A percentile compares a stretch with the other conserved stretches of the same genome.
Conservation (phyloP, 73 alveolate species). For the Tetrahymena malaccensis region DNA sequence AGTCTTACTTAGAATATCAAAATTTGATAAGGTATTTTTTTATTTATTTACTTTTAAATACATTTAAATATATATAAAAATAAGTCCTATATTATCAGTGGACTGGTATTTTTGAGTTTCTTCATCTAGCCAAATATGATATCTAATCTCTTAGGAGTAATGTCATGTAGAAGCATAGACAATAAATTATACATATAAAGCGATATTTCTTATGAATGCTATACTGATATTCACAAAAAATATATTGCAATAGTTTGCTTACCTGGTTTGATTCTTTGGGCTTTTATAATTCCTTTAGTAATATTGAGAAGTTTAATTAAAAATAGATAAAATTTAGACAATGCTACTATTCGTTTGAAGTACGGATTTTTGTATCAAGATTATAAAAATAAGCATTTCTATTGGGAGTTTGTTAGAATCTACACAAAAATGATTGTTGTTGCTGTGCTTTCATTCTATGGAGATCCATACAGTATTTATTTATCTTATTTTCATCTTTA, state of each 20-base stretch:
- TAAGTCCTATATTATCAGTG: background rate
- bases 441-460: background rate
- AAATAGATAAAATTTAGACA: background rate
- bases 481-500: background rate
- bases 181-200: conserved; percentile 3
- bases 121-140: conserved; percentile 6
- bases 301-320: background rate
- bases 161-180: conserved; percentile 9
- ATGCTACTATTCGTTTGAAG: background rate
- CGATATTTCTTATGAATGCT: conserved; percentile 7
- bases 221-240: background rate
- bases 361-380: background rate
- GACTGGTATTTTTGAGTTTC: background rate
- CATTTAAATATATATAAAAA: background rate
- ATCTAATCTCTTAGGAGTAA: background rate
- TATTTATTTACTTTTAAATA: no score
- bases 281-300: background rate
- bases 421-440: background rate
- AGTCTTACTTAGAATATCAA: background rate
- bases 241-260: background rate
- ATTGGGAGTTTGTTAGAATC: conserved; percentile 4
- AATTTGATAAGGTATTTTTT: background rate
- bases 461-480: background rate
- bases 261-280: conserved; percentile 12
- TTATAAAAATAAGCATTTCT: background rate